A percentile compares a stretch with the other conserved stretches of the same genome.
Conservation (phyloP, 305 asterid species). For the Fraxinus xanthoxyloides region DNA sequence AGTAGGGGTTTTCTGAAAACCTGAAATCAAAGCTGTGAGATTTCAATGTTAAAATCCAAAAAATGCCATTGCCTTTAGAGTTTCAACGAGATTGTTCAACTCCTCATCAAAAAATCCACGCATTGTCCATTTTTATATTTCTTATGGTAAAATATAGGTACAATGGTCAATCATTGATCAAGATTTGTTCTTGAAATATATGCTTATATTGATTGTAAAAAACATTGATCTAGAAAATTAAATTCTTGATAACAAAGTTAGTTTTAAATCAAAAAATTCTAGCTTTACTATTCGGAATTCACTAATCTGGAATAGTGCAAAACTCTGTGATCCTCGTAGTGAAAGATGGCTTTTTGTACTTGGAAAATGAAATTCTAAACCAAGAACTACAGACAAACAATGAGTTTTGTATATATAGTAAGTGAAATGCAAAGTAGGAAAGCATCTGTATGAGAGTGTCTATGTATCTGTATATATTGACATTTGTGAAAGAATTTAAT, state of each 20-base stretch:
- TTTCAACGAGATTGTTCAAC: not conserved
- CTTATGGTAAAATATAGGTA: not conserved
- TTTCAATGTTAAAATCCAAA: not conserved
- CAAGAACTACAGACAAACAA: not conserved
- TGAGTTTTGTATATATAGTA: not conserved
- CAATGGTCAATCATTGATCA: not conserved
- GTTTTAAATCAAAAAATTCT: conserved; percentile 9
- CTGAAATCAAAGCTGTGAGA: not conserved
- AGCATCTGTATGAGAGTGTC: not conserved
- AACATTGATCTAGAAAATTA: not conserved
- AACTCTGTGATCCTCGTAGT: conserved; percentile 8
- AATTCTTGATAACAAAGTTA: conserved; percentile 4
- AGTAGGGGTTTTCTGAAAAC: not conserved
- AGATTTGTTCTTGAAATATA: conserved; percentile 13
- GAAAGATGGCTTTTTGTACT: conserved; percentile 2
- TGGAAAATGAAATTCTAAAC: not conserved
- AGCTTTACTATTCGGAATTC: conserved; percentile 3
- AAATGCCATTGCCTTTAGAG: not conserved
- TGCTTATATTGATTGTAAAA: not conserved
- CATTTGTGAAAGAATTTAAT: not conserved
- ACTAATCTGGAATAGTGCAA: conserved; percentile 22
- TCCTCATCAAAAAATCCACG: not conserved
- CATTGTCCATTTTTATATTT: not conserved
- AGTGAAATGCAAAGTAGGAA: not conserved
- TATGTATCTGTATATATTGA: not conserved